A percentile compares a stretch with the other conserved stretches of the same genome.
Conservation (phyloP, 1,139 yeast species). For the Yamadazyma taylorii region DNA sequence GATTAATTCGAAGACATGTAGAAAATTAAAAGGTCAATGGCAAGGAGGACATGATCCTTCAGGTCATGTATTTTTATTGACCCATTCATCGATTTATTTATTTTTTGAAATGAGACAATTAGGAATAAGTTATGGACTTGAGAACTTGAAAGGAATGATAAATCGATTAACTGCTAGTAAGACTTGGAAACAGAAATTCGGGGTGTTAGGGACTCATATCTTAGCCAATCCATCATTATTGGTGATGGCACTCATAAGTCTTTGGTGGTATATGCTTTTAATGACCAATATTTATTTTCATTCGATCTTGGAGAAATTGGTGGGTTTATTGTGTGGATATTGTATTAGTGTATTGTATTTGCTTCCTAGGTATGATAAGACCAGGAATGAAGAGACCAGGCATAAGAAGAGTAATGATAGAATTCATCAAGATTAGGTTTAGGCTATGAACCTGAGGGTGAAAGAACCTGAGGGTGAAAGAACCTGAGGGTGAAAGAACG, state of each 20-base stretch:
- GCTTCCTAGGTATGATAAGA: background rate
- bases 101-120: conserved; percentile 54
- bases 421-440: too few species aligned
- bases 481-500: too few species aligned
- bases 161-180: conserved; percentile 2
- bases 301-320: conserved; percentile 68
- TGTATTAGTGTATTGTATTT: conserved; percentile 28
- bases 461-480: too few species aligned
- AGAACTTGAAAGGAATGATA: background rate
- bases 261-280: conserved; percentile 88
- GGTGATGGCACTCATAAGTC: conserved; percentile 41
- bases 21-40: conserved; percentile 72
- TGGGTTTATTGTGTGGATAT: conserved; percentile 65
- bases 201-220: conserved; percentile 8
- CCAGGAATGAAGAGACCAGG: too few species aligned
- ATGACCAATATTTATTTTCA: conserved; percentile 88
- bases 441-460: too few species aligned
- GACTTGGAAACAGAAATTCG: background rate
- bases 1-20: conserved; percentile 54
- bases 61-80: conserved; percentile 84
- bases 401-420: too few species aligned
- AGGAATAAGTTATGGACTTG: background rate
- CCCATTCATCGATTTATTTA: conserved; percentile 69
- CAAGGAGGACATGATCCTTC: conserved; percentile 94
- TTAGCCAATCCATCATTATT: conserved; percentile 44